Base-by-base conservation (phyloP, 306 rosid genomes). In the Cicer pinnatifidum region DNA sequence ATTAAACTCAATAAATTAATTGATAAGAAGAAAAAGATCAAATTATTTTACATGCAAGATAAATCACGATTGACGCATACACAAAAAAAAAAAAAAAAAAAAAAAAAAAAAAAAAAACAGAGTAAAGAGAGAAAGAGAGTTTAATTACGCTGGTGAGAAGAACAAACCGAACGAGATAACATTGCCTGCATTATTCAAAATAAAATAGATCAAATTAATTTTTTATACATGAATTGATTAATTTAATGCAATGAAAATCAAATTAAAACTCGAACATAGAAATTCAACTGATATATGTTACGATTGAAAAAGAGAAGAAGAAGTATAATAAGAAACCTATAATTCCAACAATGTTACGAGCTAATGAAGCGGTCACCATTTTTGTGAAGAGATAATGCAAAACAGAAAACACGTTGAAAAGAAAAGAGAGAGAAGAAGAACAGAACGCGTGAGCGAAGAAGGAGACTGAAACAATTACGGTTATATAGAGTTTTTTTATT, bases 71-170 rank as follows among this genome's bases (percentile, higher is more conserved):
- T 1, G 7, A 37, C 0, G n/a, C 17, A 38, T n/a, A n/a, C 1
- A n/a, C 19, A 13, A 44, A 44, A 56, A 17, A 9, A 59, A 12
- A 0, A 1, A 16, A 39, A 16, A 4, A 13, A 11, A n/a, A n/a
- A n/a, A 13, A 44, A 44, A 56, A 17, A 9, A 59, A 12, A 0
- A 1, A 16, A 39, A 16, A 4, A 13, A 11, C 1, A 12, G 7
- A 37, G 39, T 11, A 37, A 11, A 65, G 8, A 15, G 57, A 75
- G 59, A 41, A 58, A 40, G 17, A 71, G 51, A 41, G 11, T 7
- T 77, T 92, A 6, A 6, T 77, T 92, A 92, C 98, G 76, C 62
- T 71, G 96, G 98, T 0, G 98, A 90, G 33, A 88, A 57, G 79
- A 92, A 90, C 35, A 92, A 84, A 11, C 84, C 86, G 50, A 85